Percentiles rank a stretch among this genome's conserved stretches.
Evolutionary conservation across 768 basidiomycete genomes (phyloP).

Genomic region (Lanmaoa pseudosensibilis): DNA sequence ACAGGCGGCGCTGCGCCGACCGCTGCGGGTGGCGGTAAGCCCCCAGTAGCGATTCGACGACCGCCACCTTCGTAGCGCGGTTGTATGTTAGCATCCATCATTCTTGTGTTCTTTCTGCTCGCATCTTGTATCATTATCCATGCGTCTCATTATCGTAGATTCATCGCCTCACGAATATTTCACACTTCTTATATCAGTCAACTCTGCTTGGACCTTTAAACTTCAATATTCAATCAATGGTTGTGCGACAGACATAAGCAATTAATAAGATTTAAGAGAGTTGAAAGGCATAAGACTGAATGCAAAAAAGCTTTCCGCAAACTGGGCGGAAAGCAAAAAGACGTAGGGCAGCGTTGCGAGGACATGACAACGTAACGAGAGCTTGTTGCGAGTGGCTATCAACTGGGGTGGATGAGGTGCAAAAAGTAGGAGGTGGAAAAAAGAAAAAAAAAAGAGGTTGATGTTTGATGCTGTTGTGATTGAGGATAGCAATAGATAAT

Average conservation of each 20-base stretch:
- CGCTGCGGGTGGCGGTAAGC: slow-evolving; percentile 28
- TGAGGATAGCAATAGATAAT: slow-evolving; percentile 38
- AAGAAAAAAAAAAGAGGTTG: background rate
- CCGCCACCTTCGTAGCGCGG: slow-evolving; percentile 24
- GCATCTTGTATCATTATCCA: slow-evolving; percentile 26
- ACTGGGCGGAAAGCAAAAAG: slow-evolving; percentile 7
- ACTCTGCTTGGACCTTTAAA: background rate
- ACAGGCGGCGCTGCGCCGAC: background rate
- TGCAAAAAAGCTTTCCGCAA: slow-evolving; percentile 3
- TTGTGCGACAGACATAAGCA: slow-evolving; percentile 7
- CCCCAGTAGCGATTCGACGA: slow-evolving; percentile 36
- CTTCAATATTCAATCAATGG: background rate
- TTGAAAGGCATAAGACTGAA: background rate
- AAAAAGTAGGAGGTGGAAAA: background rate
- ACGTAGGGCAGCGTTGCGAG: slow-evolving; percentile 14
- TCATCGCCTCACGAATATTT: background rate
- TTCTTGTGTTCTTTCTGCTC: background rate
- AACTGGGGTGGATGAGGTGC: slow-evolving; percentile 1
- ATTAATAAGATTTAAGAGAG: slow-evolving; percentile 19
- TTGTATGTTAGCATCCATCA: background rate
- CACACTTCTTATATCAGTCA: background rate
- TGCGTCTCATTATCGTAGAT: background rate
- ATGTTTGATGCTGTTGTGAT: slow-evolving; percentile 18
- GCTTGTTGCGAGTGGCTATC: slow-evolving; percentile 19
- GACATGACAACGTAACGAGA: slow-evolving; percentile 22